Base-by-base conservation (phyloP, 2,329 filamentous ascomycete species). In the Diplocarpon mali region DNA sequence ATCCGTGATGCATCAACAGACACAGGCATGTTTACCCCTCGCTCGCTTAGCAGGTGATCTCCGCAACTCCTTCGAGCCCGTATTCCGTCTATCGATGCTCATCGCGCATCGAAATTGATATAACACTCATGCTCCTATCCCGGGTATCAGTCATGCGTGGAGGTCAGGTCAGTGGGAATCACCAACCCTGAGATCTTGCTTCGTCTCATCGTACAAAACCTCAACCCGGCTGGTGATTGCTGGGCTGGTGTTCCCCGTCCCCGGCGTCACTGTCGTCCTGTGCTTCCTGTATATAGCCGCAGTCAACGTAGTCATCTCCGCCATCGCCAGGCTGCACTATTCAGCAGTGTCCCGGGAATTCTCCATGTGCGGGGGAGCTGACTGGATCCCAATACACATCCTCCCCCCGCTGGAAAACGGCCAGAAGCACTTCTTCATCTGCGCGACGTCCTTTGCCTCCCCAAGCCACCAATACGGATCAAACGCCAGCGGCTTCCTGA, bases 321-420 rank as follows among this genome's bases (percentile, higher is more conserved):
- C 67, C 63, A 71, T 69, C 2, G 70, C 70, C 8, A 72, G 57
- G 54, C 65, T 68, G 38, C 3, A 24, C 20, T 20, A 6, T 3
- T 5, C 28, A 24, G 11, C 44, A 28, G 40, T 32, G n/a, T 32
- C 14, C 9, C 10, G 15, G 12, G 2, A 17, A 44, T 15, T 7
- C 6, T 13, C 8, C 4, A 12, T 12, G n/a, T 12, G 30, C 3
- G n/a, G 3, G 11, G 13, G 8, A 28, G 49, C 53, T 38, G 34
- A 56, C 53, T 45, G 64, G 58, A 51, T 72, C 0, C 80, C 80
- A 4, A 85, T 67, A 49, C 80, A 85, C 60, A 80, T 78, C 17
- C 79, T 67, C 0, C 79, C 75, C 0, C 80, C 80, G 6, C 73
- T 80, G 0, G 79, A 76, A 57, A 85, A 85, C 0, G 79, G 76